Percentiles rank a stretch among this genome's conserved stretches.
Evolutionary conservation across 176 grass and related monocot genomes (phyloP).

Genomic region (Aegilops tauschii): DNA sequence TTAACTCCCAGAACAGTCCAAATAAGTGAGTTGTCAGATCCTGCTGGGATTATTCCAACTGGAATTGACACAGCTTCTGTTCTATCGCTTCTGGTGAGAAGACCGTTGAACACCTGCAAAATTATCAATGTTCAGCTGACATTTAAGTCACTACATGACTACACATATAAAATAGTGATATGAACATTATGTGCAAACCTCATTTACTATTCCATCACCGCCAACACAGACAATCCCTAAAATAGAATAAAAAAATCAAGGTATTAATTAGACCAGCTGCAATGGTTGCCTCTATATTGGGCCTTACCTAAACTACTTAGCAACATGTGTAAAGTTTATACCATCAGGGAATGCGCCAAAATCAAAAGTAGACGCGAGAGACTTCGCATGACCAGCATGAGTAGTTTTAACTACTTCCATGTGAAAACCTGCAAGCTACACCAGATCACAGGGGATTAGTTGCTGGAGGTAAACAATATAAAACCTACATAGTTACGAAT

Average conservation of each 20-base stretch:
- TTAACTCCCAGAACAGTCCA: conserved; percentile 95
- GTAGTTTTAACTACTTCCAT: conserved; percentile 96
- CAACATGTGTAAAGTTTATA: conserved; percentile 41
- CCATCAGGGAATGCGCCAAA: conserved; percentile 80
- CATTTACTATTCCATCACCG: conserved; percentile 98
- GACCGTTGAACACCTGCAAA: conserved; percentile 88
- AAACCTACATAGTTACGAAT: background rate
- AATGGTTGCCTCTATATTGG: conserved; percentile 2
- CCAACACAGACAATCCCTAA: conserved; percentile 93
- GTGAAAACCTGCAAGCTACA: conserved; percentile 95
- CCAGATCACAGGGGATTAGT: conserved; percentile 17
- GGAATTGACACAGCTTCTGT: conserved; percentile 91
- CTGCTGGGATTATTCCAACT: conserved; percentile 97
- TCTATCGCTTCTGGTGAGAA: conserved; percentile 85
- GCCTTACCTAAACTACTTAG: conserved; percentile 20
- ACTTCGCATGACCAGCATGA: conserved; percentile 90
- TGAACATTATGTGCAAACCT: conserved; percentile 54
- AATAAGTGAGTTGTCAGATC: conserved; percentile 97
- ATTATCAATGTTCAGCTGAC: conserved; percentile 24
- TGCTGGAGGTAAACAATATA: background rate
- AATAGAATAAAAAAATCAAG: conserved; percentile 30
- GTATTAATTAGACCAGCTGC: conserved; percentile 5
- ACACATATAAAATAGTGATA: background rate
- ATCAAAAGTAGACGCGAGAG: conserved; percentile 77
- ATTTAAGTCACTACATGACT: conserved; percentile 11